Evolutionary conservation across 140 eudicot genomes (phyloP).

Genomic region (Oenanthe javanica): DNA sequence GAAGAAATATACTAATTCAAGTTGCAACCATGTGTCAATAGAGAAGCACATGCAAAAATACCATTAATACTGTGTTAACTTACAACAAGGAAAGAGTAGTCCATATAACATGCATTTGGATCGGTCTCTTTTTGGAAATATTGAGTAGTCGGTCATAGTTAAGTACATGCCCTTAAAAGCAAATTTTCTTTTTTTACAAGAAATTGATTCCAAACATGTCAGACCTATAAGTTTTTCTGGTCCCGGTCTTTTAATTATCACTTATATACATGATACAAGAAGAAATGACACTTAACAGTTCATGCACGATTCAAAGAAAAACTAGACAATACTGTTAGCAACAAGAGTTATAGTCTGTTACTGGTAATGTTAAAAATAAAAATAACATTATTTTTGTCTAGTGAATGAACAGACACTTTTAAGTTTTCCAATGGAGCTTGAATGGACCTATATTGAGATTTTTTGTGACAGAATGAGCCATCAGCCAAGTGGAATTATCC

Average conservation of each 20-base stretch:
- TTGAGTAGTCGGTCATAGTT: neutral
- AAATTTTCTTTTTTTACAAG: neutral
- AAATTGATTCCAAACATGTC: neutral
- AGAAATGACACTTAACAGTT: neutral
- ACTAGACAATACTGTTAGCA: neutral
- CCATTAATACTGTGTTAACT: neutral
- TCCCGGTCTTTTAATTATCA: no score
- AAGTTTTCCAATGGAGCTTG: neutral
- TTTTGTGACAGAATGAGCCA: neutral
- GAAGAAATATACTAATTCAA: neutral
- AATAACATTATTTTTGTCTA: neutral
- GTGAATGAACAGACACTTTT: neutral
- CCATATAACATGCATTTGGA: neutral
- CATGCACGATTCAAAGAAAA: neutral
- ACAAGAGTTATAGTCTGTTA: neutral
- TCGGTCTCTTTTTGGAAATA: neutral
- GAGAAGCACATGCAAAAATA: neutral
- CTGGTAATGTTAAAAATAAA: no score
- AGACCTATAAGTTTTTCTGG: neutral
- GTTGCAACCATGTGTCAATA: neutral
- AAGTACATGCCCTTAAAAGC: neutral
- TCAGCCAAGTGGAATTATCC: neutral
- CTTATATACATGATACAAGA: no score
- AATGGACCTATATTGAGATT: neutral
- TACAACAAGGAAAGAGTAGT: neutral